A percentile compares a stretch with the other conserved stretches of the same genome.
Conservation (phyloP, 2,329 filamentous ascomycete genomes). For the Neopestalotiopsis clavispora region DNA sequence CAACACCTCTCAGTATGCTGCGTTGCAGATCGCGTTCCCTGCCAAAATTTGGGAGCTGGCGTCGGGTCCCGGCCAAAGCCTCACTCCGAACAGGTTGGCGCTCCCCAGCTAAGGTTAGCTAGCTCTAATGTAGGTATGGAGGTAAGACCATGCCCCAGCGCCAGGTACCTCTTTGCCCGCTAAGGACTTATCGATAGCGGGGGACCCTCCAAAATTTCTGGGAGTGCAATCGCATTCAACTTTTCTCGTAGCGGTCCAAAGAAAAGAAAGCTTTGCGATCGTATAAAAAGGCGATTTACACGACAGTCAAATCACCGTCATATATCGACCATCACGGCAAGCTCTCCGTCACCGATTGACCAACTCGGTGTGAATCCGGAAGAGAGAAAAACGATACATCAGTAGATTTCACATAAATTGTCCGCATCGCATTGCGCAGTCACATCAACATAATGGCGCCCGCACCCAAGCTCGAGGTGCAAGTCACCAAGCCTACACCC, state of each 20-base stretch:
- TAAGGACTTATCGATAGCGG: constrained; percentile 23
- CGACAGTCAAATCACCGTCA: background rate
- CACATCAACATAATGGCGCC: constrained; percentile 20
- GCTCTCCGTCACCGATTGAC: background rate
- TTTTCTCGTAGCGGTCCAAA: background rate
- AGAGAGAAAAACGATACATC: background rate
- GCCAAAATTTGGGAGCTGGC: constrained; percentile 17
- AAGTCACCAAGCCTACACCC: constrained; percentile 81
- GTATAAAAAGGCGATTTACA: background rate
- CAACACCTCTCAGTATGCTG: background rate
- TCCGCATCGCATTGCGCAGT: background rate
- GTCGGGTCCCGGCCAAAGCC: constrained; percentile 16
- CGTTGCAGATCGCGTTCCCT: constrained; percentile 12
- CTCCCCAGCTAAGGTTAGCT: background rate
- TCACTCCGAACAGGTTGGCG: constrained; percentile 1
- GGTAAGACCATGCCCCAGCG: background rate
- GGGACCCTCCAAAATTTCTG: constrained; percentile 18
- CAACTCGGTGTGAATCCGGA: background rate
- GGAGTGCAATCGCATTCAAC: constrained; percentile 9
- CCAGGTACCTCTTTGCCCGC: background rate
- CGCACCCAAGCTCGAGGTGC: constrained; percentile 60
- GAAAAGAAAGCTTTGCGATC: background rate
- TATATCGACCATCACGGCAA: background rate
- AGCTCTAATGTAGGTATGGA: background rate
- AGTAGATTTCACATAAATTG: background rate